phyloP scores from a whole-genome alignment of 2,329 filamentous ascomycete genomes.

The Berkeleyomyces rouxiae region DNA sequence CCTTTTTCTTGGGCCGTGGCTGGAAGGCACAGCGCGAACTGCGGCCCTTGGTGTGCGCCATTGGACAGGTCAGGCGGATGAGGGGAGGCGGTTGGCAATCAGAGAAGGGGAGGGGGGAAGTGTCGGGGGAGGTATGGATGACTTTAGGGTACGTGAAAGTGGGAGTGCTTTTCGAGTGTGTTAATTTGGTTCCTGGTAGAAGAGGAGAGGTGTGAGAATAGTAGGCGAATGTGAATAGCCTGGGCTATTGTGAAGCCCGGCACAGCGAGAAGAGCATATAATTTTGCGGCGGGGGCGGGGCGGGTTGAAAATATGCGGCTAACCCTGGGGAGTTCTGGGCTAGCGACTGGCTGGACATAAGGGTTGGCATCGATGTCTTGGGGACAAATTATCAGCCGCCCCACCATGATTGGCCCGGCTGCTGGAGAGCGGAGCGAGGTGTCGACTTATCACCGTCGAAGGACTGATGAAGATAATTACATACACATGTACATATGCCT shows the following conservation, averaged over 20 bases:
- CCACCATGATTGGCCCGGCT: neutral
- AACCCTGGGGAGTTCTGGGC: neutral
- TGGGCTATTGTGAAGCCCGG: neutral
- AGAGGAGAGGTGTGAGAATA: neutral
- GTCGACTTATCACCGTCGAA: too few relatives aligned
- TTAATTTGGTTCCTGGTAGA: too few relatives aligned
- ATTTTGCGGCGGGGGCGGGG: neutral
- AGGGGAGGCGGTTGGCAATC: neutral
- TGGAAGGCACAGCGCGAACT: slow-evolving; percentile 14
- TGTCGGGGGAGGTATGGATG: neutral
- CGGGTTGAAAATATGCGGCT: neutral
- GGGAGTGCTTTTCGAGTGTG: neutral
- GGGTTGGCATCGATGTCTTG: neutral
- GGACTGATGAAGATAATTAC: too few relatives aligned
- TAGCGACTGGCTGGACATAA: neutral
- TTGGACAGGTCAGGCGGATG: neutral
- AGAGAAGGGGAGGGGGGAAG: neutral
- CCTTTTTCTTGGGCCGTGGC: slow-evolving; percentile 12
- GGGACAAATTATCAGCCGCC: neutral
- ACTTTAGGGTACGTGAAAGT: neutral
- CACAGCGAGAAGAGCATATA: neutral
- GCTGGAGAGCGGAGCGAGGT: too few relatives aligned
- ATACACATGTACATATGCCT: too few relatives aligned
- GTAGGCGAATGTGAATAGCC: neutral
- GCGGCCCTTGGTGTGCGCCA: slow-evolving; percentile 11